phyloP scores from a whole-genome alignment of 164 flowering plant genomes.

The Kalanchoe fedtschenkoi region DNA sequence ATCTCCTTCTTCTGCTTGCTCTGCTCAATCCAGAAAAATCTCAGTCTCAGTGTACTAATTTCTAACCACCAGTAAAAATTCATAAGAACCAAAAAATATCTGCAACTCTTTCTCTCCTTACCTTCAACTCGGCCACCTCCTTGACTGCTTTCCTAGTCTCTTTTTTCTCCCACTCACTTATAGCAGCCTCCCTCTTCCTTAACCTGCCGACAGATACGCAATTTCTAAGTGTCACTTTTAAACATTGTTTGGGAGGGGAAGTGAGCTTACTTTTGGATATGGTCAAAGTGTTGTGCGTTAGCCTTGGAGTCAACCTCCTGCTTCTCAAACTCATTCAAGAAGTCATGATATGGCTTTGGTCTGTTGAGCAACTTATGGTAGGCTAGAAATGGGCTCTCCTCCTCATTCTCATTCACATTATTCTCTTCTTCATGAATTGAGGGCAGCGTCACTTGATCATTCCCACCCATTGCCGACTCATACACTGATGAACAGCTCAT shows the following conservation, averaged over 20 bases:
- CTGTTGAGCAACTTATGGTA: slow-evolving; percentile 10
- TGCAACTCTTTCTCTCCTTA: slow-evolving; percentile 3
- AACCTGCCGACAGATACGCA: too few species aligned
- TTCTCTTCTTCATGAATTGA: slow-evolving; percentile 4
- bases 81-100: not conserved
- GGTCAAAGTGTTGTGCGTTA: slow-evolving; percentile 12
- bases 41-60: not conserved
- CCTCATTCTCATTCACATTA: slow-evolving; percentile 5
- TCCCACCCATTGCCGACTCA: not conserved
- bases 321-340: slow-evolving; percentile 18
- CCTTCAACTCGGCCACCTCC: slow-evolving; percentile 16
- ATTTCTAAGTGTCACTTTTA: too few species aligned
- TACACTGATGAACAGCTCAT: not conserved
- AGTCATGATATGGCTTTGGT: slow-evolving; percentile 17
- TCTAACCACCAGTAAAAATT: not conserved
- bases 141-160: slow-evolving; percentile 10
- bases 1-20: slow-evolving; percentile 16
- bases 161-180: slow-evolving; percentile 15
- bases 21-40: slow-evolving; percentile 6
- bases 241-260: not conserved
- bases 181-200: slow-evolving; percentile 16
- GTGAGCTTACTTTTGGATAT: slow-evolving; percentile 15
- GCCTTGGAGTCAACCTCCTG: slow-evolving; percentile 10
- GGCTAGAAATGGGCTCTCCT: slow-evolving; percentile 11
- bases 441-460: not conserved